Evolutionary conservation across 371 early-diverging fungal species (phyloP).

Genomic region (Blyttiomyces sp.): DNA sequence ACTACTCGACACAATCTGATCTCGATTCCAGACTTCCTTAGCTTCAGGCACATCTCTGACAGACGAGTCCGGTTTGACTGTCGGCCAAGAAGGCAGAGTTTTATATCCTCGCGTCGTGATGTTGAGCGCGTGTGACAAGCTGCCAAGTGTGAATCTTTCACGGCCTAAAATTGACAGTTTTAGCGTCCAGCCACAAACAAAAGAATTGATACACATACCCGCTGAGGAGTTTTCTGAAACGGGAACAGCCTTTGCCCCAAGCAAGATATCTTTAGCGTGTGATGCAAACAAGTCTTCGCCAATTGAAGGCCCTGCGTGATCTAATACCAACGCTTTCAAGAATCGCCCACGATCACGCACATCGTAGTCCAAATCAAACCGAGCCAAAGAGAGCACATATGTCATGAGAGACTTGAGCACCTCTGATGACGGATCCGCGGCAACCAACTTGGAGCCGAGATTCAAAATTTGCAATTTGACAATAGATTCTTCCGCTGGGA

Average conservation of each 20-base stretch:
- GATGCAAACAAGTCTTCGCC: constrained; percentile 4
- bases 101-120: constrained; percentile 72
- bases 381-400: constrained; percentile 78
- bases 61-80: constrained; percentile 62
- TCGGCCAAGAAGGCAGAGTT: constrained; percentile 80
- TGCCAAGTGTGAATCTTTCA: constrained; percentile 69
- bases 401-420: constrained; percentile 41
- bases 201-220: no score
- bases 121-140: constrained; percentile 75
- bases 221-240: no score
- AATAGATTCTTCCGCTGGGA: constrained; percentile 61
- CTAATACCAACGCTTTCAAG: constrained; percentile 66
- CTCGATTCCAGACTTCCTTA: constrained; percentile 7
- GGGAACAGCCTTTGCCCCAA: no score
- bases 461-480: constrained; percentile 81
- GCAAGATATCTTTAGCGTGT: constrained; percentile 20
- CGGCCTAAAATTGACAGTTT: constrained; percentile 34
- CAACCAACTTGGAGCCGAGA: constrained; percentile 60
- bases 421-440: background rate
- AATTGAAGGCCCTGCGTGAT: background rate
- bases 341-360: constrained; percentile 89
- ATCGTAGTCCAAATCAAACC: constrained; percentile 84
- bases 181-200: background rate
- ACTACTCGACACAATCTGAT: constrained; percentile 23
- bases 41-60: constrained; percentile 43